Evolutionary conservation across 169 alveolate genomes (phyloP).

Genomic region (Pseudocohnilembus persalinus): DNA sequence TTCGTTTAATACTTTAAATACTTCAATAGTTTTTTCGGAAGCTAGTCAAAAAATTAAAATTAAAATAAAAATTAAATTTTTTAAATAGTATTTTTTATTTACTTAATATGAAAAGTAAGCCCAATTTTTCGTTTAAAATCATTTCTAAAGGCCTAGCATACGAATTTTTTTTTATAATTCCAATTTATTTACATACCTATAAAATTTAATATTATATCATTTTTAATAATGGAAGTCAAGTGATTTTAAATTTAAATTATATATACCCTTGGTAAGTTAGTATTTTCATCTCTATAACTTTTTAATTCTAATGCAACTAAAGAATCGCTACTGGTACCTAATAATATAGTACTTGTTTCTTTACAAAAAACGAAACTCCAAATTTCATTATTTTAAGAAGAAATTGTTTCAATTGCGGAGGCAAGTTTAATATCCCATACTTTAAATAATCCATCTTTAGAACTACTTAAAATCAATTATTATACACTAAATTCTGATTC

Average conservation of each 20-base stretch:
- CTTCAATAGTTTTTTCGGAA: slow-evolving; percentile 47
- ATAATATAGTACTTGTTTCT: slow-evolving; percentile 1
- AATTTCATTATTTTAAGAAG: slow-evolving; percentile 29
- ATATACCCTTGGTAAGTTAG: slow-evolving; percentile 6
- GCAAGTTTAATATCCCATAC: slow-evolving; percentile 29
- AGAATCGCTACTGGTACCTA: slow-evolving; percentile 20
- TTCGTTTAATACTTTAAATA: slow-evolving; percentile 27
- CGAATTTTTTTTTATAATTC: slow-evolving; percentile 17
- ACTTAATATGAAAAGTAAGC: slow-evolving; percentile 20
- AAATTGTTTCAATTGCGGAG: slow-evolving; percentile 31
- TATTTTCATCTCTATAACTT: not conserved
- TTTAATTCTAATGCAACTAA: not conserved
- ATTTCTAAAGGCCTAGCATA: slow-evolving; percentile 10
- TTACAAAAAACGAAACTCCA: slow-evolving; percentile 20
- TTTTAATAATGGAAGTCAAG: not conserved
- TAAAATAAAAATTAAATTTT: slow-evolving; percentile 3
- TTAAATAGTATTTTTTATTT: not conserved
- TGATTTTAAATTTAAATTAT: not conserved
- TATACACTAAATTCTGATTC: slow-evolving; percentile 22
- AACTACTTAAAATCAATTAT: slow-evolving; percentile 41
- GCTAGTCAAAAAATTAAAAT: slow-evolving; percentile 8
- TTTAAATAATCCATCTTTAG: slow-evolving; percentile 68
- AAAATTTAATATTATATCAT: too few species aligned
- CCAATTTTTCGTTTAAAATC: not conserved
- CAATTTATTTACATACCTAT: slow-evolving; percentile 10